These are phyloP conservation scores for Berkeleyomyces basicola DNA, from an alignment of 2,329 filamentous ascomycete species.

Conservation along the genomic window DNA sequence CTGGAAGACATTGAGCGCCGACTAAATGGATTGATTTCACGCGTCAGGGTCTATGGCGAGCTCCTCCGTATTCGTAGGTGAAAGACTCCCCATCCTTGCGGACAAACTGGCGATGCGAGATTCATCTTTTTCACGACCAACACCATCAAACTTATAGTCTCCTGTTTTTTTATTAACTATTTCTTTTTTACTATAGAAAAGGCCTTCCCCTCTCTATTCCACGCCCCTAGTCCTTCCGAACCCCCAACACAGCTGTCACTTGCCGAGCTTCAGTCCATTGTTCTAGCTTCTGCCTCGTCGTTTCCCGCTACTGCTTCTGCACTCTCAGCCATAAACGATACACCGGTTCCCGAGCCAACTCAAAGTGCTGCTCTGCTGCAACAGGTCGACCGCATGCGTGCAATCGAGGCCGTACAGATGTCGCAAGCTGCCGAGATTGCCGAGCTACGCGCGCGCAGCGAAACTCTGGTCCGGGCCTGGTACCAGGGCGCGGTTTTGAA, in stretches of 20 bases:
- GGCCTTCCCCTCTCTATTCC: conserved; percentile 38
- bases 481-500: conserved; percentile 56
- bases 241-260: conserved; percentile 35
- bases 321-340: conserved; percentile 39
- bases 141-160: not conserved
- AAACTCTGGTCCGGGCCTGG: conserved; percentile 47
- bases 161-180: too few relatives aligned
- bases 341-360: conserved; percentile 37
- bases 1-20: conserved; percentile 37
- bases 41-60: conserved; percentile 40
- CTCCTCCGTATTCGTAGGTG: conserved; percentile 42
- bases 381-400: conserved; percentile 45
- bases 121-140: not conserved
- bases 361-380: conserved; percentile 39
- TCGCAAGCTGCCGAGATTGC: conserved; percentile 46
- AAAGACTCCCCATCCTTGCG: not conserved
- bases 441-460: conserved; percentile 46
- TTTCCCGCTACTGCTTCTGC: conserved; percentile 40
- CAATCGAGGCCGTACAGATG: conserved; percentile 41
- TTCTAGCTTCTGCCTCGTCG: conserved; percentile 38
- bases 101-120: too few relatives aligned
- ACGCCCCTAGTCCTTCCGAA: conserved; percentile 27
- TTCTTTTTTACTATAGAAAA: conserved; percentile 27
- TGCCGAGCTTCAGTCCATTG: conserved; percentile 35
- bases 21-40: conserved; percentile 32